Evolutionary conservation across 1,284 basidiomycete species (phyloP).

Genomic region (Ceratobasidium sp.): DNA sequence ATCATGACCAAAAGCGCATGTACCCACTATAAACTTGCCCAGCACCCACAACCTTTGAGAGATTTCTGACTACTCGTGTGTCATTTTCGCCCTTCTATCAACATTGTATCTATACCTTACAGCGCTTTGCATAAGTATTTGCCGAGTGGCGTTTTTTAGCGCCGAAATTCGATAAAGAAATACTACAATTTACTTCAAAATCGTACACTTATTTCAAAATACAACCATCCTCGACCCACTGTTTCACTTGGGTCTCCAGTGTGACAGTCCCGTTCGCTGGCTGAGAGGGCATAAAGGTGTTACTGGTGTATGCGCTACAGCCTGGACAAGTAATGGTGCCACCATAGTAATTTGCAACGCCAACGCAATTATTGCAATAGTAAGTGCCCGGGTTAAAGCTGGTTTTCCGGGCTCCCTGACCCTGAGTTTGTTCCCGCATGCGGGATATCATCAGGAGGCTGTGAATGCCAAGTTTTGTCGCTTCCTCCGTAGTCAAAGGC

Average conservation of each 20-base stretch:
- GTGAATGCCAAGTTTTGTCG: constrained; percentile 12
- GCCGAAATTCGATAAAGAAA: too few relatives aligned
- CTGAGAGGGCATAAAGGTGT: neutral
- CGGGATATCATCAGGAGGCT: constrained; percentile 7
- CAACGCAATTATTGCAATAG: neutral
- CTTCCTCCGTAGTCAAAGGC: constrained; percentile 21
- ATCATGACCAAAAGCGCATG: too few relatives aligned
- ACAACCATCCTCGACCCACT: constrained; percentile 8
- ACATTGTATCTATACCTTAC: too few relatives aligned
- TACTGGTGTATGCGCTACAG: neutral
- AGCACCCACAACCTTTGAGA: too few relatives aligned
- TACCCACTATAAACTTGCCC: too few relatives aligned
- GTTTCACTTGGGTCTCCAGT: neutral
- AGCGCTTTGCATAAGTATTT: too few relatives aligned
- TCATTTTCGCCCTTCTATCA: too few relatives aligned
- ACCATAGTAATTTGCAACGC: neutral
- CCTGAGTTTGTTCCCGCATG: constrained; percentile 10
- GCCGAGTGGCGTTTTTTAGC: too few relatives aligned
- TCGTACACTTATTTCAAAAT: neutral
- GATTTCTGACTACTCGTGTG: too few relatives aligned
- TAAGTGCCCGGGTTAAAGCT: neutral
- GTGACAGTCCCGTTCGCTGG: neutral
- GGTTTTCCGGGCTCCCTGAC: neutral
- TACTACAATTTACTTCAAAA: too few relatives aligned
- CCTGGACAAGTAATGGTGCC: neutral